phyloP scores from a whole-genome alignment of 208 protist species.

The Acanthamoeba culbertsoni region DNA sequence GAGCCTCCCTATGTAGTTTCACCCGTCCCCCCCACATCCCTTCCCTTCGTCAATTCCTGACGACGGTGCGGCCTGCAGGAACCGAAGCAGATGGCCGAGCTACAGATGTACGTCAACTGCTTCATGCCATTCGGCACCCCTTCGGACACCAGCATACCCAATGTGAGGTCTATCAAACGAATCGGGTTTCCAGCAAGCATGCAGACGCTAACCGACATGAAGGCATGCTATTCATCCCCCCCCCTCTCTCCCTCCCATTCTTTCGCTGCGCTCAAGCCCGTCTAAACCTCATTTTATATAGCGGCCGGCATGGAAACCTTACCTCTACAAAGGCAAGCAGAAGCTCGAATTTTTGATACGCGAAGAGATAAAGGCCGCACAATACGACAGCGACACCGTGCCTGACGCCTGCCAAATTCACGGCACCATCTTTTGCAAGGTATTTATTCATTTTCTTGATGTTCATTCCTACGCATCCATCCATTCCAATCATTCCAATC shows the following conservation, averaged over 20 bases:
- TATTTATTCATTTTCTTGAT: not conserved
- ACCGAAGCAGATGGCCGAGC: not conserved
- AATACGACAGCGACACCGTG: constrained; percentile 38
- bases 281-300: not conserved
- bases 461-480: not conserved
- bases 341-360: constrained; percentile 25
- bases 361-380: constrained; percentile 43
- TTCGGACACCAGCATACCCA: constrained; percentile 1
- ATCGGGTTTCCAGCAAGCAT: not conserved
- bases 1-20: not conserved
- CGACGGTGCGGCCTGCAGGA: not conserved
- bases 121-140: constrained; percentile 41
- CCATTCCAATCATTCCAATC: not conserved
- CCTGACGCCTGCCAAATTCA: constrained; percentile 22
- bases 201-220: not conserved
- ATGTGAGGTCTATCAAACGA: constrained; percentile 7
- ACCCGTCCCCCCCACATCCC: not conserved
- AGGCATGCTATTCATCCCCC: not conserved
- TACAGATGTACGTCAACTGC: constrained; percentile 15
- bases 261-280: not conserved
- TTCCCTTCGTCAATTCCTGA: not conserved
- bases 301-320: constrained; percentile 57
- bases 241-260: not conserved
- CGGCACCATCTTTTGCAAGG: constrained; percentile 48
- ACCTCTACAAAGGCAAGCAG: constrained; percentile 50